Percentiles rank a stretch among this genome's conserved stretches.
Conservation (phyloP, 768 basidiomycete species). For the Boletus vinaceobasis region DNA sequence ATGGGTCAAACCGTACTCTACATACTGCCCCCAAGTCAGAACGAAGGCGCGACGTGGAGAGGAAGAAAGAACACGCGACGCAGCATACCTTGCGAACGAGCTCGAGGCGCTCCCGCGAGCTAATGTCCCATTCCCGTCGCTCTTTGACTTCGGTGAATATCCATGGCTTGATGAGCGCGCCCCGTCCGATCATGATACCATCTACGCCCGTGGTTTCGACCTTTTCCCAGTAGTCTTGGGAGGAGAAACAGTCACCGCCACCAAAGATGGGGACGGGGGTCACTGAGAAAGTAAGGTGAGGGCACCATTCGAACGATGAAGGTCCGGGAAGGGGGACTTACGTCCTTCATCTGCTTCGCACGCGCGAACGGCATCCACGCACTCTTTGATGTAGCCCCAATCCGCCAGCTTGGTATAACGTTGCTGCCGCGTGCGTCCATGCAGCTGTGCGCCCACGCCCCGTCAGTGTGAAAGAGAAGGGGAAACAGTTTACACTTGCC, state of each 20-base stretch:
- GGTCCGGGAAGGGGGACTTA: conserved; percentile 35
- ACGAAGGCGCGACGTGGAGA: not conserved
- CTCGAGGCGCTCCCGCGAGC: conserved; percentile 77
- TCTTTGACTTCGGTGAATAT: conserved; percentile 96
- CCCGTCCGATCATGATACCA: conserved; percentile 92
- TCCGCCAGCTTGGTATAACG: conserved; percentile 91
- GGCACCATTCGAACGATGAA: not conserved
- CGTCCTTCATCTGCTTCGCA: conserved; percentile 68
- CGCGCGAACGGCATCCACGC: conserved; percentile 75
- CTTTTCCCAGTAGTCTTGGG: conserved; percentile 74
- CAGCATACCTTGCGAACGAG: conserved; percentile 64
- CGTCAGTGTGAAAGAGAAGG: conserved; percentile 1
- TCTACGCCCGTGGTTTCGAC: conserved; percentile 84
- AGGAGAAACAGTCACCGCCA: conserved; percentile 92
- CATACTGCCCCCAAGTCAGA: conserved; percentile 51
- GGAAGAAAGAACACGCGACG: not conserved
- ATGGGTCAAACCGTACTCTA: conserved; percentile 82
- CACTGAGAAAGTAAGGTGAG: conserved; percentile 40
- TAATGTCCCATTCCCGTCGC: conserved; percentile 89
- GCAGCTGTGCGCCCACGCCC: conserved; percentile 54
- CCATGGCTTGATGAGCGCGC: conserved; percentile 95
- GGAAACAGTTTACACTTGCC: conserved; percentile 19
- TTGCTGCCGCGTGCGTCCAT: conserved; percentile 93
- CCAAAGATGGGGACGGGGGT: conserved; percentile 92
- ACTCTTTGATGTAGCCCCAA: conserved; percentile 90